Evolutionary conservation across 2,329 filamentous ascomycete genomes (phyloP), one percentile per base, ranked within the genome.

Genomic region (Tolypocladium tundrense): DNA sequence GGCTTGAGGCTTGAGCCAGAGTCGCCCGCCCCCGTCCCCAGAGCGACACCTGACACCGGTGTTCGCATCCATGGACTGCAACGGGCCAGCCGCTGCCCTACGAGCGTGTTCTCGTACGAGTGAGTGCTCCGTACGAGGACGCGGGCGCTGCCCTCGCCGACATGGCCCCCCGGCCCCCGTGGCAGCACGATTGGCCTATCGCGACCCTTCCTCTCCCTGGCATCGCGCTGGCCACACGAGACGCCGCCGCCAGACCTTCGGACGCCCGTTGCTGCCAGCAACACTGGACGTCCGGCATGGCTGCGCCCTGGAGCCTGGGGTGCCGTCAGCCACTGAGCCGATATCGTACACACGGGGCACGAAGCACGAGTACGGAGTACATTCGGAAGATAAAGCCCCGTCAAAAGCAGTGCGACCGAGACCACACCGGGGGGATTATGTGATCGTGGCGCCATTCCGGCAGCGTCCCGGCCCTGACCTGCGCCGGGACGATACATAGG

Each of bases 371-470:
- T 31, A 31, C 24, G 24, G 24, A 27, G 24, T 51, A 21, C 31
- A 27, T 16, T 48, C 57, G 57, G 57, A 58, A 56, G 54, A 53
- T 56, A 40, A 45, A 48, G n/a, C 42, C 53, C 53, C 55, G 57
- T 53, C 57, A 54, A 24, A 33, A 42, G 45, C 24, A 35, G 54
- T 53, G 56, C 31, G 42, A 58, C 56, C n/a, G 41, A 35, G 43
- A n/a, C 14, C 27, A 35, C 21, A 35, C 33, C 24, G 37, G 37
- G 55, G 42, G 31, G 8, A 43, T 43, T 31, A 43, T 39, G 57
- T 42, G 14, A 35, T 42, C 54, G 57, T 59, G 57, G 57, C 54
- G 48, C 57, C 54, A 59, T 56, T 56, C 48, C 50, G 41, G 40
- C 57, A 51, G 42, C 41, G 35, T 21, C 50, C 54, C 54, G 16